Conservation (phyloP, 2,329 filamentous ascomycete species). For the Bimuria novae-zelandiae region DNA sequence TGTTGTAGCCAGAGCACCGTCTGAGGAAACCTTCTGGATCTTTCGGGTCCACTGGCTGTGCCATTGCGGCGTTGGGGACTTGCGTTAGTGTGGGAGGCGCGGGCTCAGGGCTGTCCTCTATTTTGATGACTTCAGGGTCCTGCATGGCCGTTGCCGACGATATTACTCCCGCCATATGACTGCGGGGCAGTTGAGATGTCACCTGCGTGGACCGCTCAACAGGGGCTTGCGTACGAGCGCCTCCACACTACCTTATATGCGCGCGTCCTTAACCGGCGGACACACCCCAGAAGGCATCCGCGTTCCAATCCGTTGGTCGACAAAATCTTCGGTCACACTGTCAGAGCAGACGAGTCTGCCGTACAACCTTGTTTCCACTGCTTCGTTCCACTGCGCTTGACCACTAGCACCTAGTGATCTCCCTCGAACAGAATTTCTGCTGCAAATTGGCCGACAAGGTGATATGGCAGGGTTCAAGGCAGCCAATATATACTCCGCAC, state of each 20-base stretch:
- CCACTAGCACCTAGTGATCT: not conserved
- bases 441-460: constrained; percentile 3
- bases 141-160: not conserved
- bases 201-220: not conserved
- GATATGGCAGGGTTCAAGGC: not conserved
- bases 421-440: not conserved
- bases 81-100: not conserved
- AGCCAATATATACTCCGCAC: constrained; percentile 4
- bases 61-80: constrained; percentile 4
- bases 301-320: not conserved
- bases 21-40: constrained; percentile 36
- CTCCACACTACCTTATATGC: not conserved
- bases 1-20: constrained; percentile 34
- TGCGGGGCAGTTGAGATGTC: constrained; percentile 1
- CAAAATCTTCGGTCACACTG: too few relatives aligned
- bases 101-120: constrained; percentile 20
- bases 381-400: not conserved
- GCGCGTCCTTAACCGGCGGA: not conserved
- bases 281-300: not conserved
- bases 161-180: not conserved
- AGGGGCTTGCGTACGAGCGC: not conserved
- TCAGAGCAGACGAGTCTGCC: not conserved
- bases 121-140: constrained; percentile 14
- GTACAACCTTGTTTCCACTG: not conserved
- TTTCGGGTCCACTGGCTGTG: constrained; percentile 22